Percentiles rank a stretch among this genome's conserved stretches.
phyloP scores from a whole-genome alignment of 257 asterid species.

The Verbascum thapsus region DNA sequence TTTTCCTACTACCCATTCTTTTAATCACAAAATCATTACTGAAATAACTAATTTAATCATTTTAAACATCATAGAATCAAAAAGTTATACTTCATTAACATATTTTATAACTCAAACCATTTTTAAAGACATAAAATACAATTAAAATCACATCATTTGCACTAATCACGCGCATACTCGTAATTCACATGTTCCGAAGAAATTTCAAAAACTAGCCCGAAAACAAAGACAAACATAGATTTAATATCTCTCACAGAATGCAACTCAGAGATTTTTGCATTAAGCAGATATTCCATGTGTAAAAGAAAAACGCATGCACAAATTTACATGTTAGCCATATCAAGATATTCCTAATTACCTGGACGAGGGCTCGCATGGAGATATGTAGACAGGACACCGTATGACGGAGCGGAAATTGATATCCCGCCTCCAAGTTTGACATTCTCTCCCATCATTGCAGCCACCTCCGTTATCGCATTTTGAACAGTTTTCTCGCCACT shows the following conservation, averaged over 20 bases:
- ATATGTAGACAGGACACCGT: conserved; percentile 84
- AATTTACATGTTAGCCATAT: neutral
- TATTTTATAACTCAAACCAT: too few species aligned
- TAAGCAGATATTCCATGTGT: conserved; percentile 6
- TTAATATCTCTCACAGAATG: neutral
- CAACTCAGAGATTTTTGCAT: conserved; percentile 15
- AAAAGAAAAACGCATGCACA: conserved; percentile 8
- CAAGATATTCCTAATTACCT: conserved; percentile 46
- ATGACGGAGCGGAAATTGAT: conserved; percentile 56
- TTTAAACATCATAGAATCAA: too few species aligned
- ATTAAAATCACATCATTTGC: too few species aligned
- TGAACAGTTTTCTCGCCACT: conserved; percentile 76
- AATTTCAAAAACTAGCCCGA: too few species aligned
- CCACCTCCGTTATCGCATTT: conserved; percentile 80
- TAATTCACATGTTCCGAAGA: too few species aligned
- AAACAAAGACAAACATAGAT: too few species aligned
- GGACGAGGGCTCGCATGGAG: conserved; percentile 90
- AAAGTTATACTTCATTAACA: too few species aligned
- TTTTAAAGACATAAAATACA: too few species aligned
- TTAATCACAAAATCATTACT: too few species aligned
- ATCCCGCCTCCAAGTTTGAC: conserved; percentile 89
- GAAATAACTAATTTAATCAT: too few species aligned
- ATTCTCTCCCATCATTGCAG: conserved; percentile 99
- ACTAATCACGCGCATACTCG: too few species aligned
- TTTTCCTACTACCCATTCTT: too few species aligned